Base-by-base conservation (phyloP, 1,139 yeast species). In the Lodderomyces metapsilosis region DNA sequence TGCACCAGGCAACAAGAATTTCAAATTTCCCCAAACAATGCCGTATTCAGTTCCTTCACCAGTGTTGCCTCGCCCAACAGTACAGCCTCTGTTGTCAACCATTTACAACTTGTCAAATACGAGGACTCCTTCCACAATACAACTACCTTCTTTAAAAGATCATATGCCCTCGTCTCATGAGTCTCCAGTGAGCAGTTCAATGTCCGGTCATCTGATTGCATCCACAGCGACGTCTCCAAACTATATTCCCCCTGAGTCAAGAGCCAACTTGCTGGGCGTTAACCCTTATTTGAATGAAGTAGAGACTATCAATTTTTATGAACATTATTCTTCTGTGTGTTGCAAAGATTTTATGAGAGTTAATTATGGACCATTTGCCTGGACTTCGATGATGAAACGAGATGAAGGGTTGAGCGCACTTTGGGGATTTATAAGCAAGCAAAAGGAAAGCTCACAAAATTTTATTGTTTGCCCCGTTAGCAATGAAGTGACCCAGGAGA, bases 291-390 rank as follows among this genome's bases (percentile, higher is more conserved):
- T 48, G 16, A 48, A 50, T 27, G 52, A 50, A 2, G 47, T 53
- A 5, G 68, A 62, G 36, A 56, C 59, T 0, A 66, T 74, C 35
- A 66, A 72, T 45, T 70, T 76, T 42, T 73, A 62, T 51, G 71
- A 64, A 24, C 69, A 69, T 5, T 72, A 68, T 46, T 55, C 69
- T 8, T 64, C 80, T 0, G 57, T 75, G 24, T 65, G 68, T 44
- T 54, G 63, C 6, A 62, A 67, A 32, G 68, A 62, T 38, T 47
- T 47, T 31, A 54, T 73, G 34, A 54, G 73, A 40, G 57, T 69
- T 24, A 71, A 71, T 42, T 70, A 68, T 52, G 81, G 81, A 0
- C 80, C 80, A 0, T 65, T 75, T 41, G 56, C 78, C 0, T 74
- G 79, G 77, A 53, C 72, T 2, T 64, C 79, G 0, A 40, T 74